Conservation (phyloP, 306 rosid species). For the Nissolia schottii region DNA sequence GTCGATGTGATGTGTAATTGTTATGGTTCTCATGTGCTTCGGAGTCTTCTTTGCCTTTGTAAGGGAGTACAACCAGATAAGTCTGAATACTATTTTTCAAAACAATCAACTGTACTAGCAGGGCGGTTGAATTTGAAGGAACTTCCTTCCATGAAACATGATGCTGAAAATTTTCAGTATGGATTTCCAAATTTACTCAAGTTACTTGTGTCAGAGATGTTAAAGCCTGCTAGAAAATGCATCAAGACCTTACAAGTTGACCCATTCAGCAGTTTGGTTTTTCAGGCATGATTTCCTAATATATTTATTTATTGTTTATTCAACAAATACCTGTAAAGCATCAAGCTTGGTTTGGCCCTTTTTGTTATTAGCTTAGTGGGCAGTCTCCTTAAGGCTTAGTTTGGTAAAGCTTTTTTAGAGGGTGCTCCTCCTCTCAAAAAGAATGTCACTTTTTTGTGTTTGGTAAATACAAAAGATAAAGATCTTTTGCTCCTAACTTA, state of each 20-base stretch:
- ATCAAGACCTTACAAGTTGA: conserved; percentile 59
- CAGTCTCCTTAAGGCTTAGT: not conserved
- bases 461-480: too few species aligned
- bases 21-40: conserved; percentile 87
- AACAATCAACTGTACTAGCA: conserved; percentile 55
- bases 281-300: conserved; percentile 57
- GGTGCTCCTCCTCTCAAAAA: too few species aligned
- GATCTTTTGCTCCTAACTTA: too few species aligned
- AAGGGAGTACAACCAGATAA: conserved; percentile 61
- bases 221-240: conserved; percentile 40
- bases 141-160: conserved; percentile 34
- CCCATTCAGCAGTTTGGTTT: conserved; percentile 82
- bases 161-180: conserved; percentile 19
- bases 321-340: not conserved
- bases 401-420: too few species aligned
- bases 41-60: conserved; percentile 78
- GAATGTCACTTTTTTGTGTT: too few species aligned
- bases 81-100: conserved; percentile 44
- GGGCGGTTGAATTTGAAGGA: conserved; percentile 59
- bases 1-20: conserved; percentile 72
- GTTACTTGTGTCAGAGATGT: conserved; percentile 57
- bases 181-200: conserved; percentile 74
- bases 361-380: not conserved
- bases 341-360: not conserved
- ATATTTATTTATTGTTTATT: not conserved